phyloP scores from a whole-genome alignment of 495 filamentous ascomycete genomes.

The Corynascus novoguineensis region DNA sequence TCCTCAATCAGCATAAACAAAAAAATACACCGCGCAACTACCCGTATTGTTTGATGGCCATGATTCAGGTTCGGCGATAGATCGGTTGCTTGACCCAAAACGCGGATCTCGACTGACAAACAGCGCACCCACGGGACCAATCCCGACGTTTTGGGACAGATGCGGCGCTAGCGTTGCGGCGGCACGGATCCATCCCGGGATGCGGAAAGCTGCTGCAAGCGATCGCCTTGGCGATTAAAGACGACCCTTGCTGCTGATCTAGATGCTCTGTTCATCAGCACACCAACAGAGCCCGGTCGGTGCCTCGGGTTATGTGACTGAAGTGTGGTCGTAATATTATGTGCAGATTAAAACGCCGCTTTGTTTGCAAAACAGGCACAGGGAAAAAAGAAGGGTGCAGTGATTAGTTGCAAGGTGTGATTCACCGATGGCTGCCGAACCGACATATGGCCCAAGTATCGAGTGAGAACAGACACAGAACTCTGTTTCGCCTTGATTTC shows the following conservation, averaged over 20 bases:
- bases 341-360: no score
- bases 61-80: not conserved
- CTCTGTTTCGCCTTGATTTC: no score
- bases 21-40: not conserved
- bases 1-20: not conserved
- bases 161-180: not conserved
- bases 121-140: not conserved
- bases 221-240: conserved; percentile 2
- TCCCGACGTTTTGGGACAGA: not conserved
- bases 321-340: no score
- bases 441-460: no score
- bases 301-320: not conserved
- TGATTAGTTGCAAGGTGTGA: no score
- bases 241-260: not conserved
- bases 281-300: not conserved
- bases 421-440: no score
- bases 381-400: no score
- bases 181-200: not conserved
- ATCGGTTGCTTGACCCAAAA: no score
- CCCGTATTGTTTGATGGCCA: not conserved
- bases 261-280: not conserved
- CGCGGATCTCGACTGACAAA: no score
- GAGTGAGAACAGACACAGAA: no score
- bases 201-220: conserved; percentile 1
- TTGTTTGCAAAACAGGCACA: no score